phyloP scores from a whole-genome alignment of 371 early-diverging fungal species.

The Syncephalastrum racemosum region DNA sequence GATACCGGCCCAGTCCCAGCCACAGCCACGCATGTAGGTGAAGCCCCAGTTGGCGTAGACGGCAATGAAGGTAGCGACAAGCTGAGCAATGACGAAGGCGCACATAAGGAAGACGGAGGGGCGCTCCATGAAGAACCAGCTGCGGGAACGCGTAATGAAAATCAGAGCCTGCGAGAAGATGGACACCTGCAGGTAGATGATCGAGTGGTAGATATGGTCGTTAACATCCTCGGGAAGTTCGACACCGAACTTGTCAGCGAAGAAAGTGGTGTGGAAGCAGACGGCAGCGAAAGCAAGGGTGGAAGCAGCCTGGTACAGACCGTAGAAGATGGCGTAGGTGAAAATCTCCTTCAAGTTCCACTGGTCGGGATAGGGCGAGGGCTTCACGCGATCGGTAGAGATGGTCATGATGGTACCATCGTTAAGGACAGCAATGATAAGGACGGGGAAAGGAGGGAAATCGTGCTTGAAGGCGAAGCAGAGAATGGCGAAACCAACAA shows the following conservation, averaged over 20 bases:
- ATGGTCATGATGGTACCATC: conserved; percentile 56
- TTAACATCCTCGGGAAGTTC: conserved; percentile 21
- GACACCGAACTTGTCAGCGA: conserved; percentile 44
- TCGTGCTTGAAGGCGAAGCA: conserved; percentile 50
- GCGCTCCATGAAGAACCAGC: conserved; percentile 59
- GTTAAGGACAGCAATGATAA: conserved; percentile 51
- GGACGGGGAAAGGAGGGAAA: conserved; percentile 55
- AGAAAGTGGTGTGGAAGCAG: conserved; percentile 36
- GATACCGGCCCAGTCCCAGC: conserved; percentile 63
- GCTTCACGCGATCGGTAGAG: conserved; percentile 48
- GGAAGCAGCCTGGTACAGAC: conserved; percentile 46
- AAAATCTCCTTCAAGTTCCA: conserved; percentile 54
- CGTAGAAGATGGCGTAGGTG: conserved; percentile 46
- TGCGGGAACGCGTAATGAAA: conserved; percentile 63
- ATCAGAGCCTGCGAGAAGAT: conserved; percentile 63
- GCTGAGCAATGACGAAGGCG: conserved; percentile 59
- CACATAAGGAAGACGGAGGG: conserved; percentile 53
- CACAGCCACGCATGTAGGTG: conserved; percentile 56
- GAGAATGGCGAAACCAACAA: conserved; percentile 51
- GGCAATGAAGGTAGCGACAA: conserved; percentile 60
- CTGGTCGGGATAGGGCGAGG: conserved; percentile 47
- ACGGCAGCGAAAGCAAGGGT: conserved; percentile 45
- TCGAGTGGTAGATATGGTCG: conserved; percentile 55
- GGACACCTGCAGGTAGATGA: conserved; percentile 60
- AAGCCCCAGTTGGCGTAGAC: conserved; percentile 65